phyloP scores from a whole-genome alignment of 495 filamentous ascomycete species.

The Penicillium psychrofluorescens region DNA sequence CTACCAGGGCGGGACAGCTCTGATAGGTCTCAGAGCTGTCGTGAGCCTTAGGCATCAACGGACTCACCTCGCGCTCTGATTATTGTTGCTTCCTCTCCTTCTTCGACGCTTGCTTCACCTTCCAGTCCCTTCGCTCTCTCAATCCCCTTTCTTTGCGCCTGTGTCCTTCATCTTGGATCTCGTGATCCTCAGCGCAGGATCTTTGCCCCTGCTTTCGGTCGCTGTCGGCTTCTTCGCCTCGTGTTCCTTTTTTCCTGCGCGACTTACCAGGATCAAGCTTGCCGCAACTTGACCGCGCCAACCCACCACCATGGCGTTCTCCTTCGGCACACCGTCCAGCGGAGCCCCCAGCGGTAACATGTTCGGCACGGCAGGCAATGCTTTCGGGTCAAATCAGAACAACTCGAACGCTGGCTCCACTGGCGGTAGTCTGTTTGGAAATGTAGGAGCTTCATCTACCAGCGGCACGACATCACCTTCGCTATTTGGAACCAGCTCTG shows the following conservation, averaged over 20 bases:
- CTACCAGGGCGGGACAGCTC: no score
- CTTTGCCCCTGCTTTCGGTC: slow-evolving; percentile 7
- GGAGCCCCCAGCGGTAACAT: slow-evolving; percentile 26
- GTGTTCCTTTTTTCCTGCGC: slow-evolving; percentile 5
- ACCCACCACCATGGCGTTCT: slow-evolving; percentile 27
- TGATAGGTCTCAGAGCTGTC: slow-evolving; percentile 22
- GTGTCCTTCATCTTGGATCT: slow-evolving; percentile 1
- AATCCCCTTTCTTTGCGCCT: slow-evolving; percentile 1
- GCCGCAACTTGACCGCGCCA: slow-evolving; percentile 12
- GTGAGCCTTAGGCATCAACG: slow-evolving; percentile 25
- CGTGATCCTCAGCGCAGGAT: slow-evolving; percentile 12
- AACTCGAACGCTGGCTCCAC: slow-evolving; percentile 17
- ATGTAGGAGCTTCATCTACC: slow-evolving; percentile 32
- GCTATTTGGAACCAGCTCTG: slow-evolving; percentile 24
- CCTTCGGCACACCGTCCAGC: slow-evolving; percentile 28
- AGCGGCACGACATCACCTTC: slow-evolving; percentile 24
- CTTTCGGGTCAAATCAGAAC: slow-evolving; percentile 26
- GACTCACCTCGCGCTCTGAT: slow-evolving; percentile 20
- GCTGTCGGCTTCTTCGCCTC: slow-evolving; percentile 10
- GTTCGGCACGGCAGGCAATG: slow-evolving; percentile 32
- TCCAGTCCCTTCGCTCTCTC: background rate
- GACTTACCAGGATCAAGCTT: slow-evolving; percentile 2
- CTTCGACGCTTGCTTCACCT: slow-evolving; percentile 1
- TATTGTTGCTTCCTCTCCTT: slow-evolving; percentile 10
- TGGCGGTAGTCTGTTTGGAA: slow-evolving; percentile 36